Evolutionary conservation across 225 moss, liverwort and hornwort genomes (phyloP).

Genomic region (Pseudisothecium myosuroides): DNA sequence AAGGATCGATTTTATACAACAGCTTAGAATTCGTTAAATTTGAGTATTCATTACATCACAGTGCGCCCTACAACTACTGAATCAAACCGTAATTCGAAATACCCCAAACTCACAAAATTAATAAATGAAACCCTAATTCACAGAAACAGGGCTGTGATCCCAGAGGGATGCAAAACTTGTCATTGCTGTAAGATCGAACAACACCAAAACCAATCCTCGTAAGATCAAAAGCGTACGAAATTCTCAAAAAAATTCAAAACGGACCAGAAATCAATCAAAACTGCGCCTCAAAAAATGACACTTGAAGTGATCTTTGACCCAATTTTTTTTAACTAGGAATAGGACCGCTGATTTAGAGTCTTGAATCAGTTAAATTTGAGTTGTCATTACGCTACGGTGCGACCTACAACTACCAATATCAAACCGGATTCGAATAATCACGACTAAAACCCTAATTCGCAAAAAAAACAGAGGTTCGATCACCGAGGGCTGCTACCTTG

Average conservation of each 20-base stretch:
- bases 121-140: neutral
- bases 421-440: neutral
- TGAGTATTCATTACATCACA: neutral
- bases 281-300: neutral
- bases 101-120: neutral
- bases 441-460: neutral
- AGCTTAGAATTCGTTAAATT: neutral
- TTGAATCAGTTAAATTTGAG: neutral
- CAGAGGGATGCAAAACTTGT: neutral
- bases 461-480: neutral
- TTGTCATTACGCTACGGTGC: neutral
- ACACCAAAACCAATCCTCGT: neutral
- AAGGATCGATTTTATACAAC: neutral
- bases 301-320: neutral
- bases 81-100: neutral
- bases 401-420: neutral
- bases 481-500: slow-evolving; percentile 37
- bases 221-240: neutral
- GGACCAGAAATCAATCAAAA: neutral
- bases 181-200: slow-evolving; percentile 35
- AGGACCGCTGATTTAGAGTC: neutral
- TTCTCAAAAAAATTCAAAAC: neutral
- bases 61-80: neutral
- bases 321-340: neutral
- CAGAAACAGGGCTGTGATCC: neutral